Conservation (phyloP, 1,284 basidiomycete genomes). For the Cryptococcus sp. region DNA sequence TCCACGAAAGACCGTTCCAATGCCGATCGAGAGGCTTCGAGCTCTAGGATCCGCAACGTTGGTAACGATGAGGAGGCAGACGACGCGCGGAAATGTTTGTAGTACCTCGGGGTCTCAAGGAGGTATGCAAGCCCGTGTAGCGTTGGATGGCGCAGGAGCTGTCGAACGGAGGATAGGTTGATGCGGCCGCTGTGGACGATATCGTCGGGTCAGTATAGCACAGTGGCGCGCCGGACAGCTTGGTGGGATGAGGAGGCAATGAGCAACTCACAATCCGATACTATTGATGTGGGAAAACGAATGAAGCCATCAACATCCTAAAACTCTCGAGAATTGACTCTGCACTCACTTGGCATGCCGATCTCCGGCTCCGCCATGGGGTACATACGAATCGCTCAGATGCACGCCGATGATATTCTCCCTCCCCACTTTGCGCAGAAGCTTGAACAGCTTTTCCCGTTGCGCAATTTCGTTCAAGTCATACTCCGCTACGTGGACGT, state of each 20-base stretch:
- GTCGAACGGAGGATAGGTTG: slow-evolving; percentile 16
- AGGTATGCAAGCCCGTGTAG: slow-evolving; percentile 18
- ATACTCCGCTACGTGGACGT: slow-evolving; percentile 19
- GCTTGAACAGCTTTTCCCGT: slow-evolving; percentile 12
- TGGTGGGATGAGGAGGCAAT: neutral
- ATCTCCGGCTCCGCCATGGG: slow-evolving; percentile 17
- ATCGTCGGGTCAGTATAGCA: neutral
- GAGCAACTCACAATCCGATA: slow-evolving; percentile 15
- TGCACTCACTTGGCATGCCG: slow-evolving; percentile 26
- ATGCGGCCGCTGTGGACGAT: slow-evolving; percentile 19
- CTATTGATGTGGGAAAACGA: slow-evolving; percentile 2
- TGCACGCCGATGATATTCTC: slow-evolving; percentile 23
- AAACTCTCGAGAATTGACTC: neutral
- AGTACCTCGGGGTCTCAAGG: slow-evolving; percentile 24
- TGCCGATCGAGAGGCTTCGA: slow-evolving; percentile 7
- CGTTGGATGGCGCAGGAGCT: slow-evolving; percentile 17
- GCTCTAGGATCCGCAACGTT: neutral
- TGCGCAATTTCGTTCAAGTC: slow-evolving; percentile 15
- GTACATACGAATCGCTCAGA: slow-evolving; percentile 17
- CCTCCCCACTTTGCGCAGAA: slow-evolving; percentile 11
- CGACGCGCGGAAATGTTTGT: slow-evolving; percentile 7
- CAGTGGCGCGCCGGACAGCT: neutral
- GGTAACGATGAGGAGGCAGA: neutral
- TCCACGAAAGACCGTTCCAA: slow-evolving; percentile 11
- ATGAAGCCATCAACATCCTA: neutral